Base-by-base conservation (phyloP, 768 basidiomycete genomes). In the Pleurotus tuber-regium region DNA sequence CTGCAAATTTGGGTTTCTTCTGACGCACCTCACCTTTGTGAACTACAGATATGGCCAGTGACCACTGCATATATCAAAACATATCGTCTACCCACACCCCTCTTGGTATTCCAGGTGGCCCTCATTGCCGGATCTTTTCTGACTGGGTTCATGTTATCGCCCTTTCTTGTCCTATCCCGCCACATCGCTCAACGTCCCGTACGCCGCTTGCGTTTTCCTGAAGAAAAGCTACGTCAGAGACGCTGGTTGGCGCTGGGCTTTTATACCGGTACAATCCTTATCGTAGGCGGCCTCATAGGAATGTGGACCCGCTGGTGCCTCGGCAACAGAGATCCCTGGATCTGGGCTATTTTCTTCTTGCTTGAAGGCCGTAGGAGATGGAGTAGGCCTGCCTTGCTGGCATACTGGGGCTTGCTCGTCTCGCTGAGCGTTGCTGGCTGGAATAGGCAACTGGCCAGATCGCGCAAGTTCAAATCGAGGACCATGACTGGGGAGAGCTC, bases 131-230 rank as follows among this genome's bases (percentile, higher is more conserved):
- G 97, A 19, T 87, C 93, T 0, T 80, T 98, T 52, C 72, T 98
- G 26, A 86, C 86, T n/a, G 97, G 97, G 11, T 92, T 98, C 68
- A 71, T 98, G 6, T 79, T 99, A n/a, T 92, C 92, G 0, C 97
- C 97, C 0, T 74, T 98, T 35, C 86, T 99, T 14, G 86, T 92
- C 39, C 77, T 98, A 16, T 96, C 95, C 14, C 83, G 97, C 2
- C 87, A 93, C 64, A 88, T 94, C 58, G 94, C 95, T 0, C 91
- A 89, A 58, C 81, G 85, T 18, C 95, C 95, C 2, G 80, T 84
- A 54, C 84, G 77, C 58, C 87, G 95, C 9, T 79, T 96, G 23
- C 85, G 84, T 10, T 75, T 85, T 77, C 95, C 93, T 0, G 79
- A 87, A 49, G 88, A 95, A 64, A 93, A 93, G 61, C 77, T 83